Evolutionary conservation across 805 yeast species (phyloP), one percentile per base, ranked within the genome.

Genomic region (Lachancea sp.): DNA sequence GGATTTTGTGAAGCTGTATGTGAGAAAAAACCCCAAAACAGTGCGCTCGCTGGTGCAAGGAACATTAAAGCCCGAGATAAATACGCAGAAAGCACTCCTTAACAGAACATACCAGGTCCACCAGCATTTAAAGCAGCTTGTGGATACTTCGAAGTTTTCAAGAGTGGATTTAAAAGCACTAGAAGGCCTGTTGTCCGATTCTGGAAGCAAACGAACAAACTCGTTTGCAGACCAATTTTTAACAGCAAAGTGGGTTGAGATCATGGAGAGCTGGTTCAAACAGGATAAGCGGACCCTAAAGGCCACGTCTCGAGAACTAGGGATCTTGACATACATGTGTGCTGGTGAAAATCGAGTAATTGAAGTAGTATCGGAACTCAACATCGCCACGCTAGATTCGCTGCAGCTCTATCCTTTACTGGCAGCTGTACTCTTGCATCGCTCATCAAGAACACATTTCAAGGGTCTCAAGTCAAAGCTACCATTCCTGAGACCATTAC

Each of bases 1-100:
- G 95, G 68, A 82, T 51, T 74, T 85, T 47, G 70, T 78, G 10
- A 71, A 68, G 43, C 67, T 81, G 1, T 85, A 81, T 57, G 71
- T 72, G 2, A 63, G 65, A 11, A 65, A 64, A 10, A 71, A 78
- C 47, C 56, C 71, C 0, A 56, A 65, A 1, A 47, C 65, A 1
- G 79, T 82, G 0, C 67, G 85, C 40, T 67, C 71, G 0, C 58
- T 85, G 19, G 66, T 83, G 6, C 77, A 73, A 48, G 88, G 89
- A 0, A 59, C 76, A 0, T 36, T 55, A 42, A 55, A 48, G 48
- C 70, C 58, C 32, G 48, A 48, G 42, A 56, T 50, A 13, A 63
- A 60, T 36, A 51, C 63, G 0, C 62, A 56, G 37, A 56, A 55
- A 33, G 65, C 60, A 17, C 56, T 65, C 15, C 43, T 67, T n/a